Conservation (phyloP, 768 basidiomycete species). For the Rhizopogon vulgaris region DNA sequence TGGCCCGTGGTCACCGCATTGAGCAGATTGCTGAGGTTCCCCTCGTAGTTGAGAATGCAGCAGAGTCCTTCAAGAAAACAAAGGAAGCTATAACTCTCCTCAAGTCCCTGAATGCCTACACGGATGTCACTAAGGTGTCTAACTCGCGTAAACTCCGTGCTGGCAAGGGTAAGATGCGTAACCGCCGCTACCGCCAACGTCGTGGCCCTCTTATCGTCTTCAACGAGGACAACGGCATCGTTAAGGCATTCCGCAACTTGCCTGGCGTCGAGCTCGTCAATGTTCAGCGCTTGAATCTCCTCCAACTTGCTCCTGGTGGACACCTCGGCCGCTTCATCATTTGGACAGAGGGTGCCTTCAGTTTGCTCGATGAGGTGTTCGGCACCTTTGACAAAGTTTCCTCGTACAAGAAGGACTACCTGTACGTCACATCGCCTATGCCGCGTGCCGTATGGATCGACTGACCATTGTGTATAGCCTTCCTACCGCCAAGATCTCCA, state of each 20-base stretch:
- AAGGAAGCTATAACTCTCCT: slow-evolving; percentile 94
- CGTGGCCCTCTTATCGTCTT: slow-evolving; percentile 97
- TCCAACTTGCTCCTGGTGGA: slow-evolving; percentile 98
- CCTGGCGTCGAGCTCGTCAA: slow-evolving; percentile 97
- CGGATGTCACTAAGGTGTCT: slow-evolving; percentile 94
- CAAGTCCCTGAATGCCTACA: slow-evolving; percentile 83
- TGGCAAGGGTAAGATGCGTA: slow-evolving; percentile 95
- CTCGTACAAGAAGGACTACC: slow-evolving; percentile 81
- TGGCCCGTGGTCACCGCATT: slow-evolving; percentile 98
- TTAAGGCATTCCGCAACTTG: slow-evolving; percentile 97
- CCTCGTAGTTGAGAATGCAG: slow-evolving; percentile 72
- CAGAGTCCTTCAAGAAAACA: slow-evolving; percentile 92
- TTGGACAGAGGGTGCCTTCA: slow-evolving; percentile 96
- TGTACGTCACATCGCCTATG: slow-evolving; percentile 38
- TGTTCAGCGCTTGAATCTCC: slow-evolving; percentile 90
- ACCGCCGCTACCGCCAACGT: slow-evolving; percentile 94
- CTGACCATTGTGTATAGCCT: slow-evolving; percentile 42
- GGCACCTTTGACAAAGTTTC: slow-evolving; percentile 92
- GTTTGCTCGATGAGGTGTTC: slow-evolving; percentile 88
- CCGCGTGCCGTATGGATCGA: background rate
- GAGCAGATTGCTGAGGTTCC: slow-evolving; percentile 96
- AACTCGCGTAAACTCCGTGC: slow-evolving; percentile 96
- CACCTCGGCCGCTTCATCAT: slow-evolving; percentile 98
- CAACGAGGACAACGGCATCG: slow-evolving; percentile 95
- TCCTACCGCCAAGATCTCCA: slow-evolving; percentile 92